Percentiles rank a stretch among this genome's conserved stretches.
Evolutionary conservation across 257 asterid species (phyloP).

Genomic region (Plectranthus barbatus): DNA sequence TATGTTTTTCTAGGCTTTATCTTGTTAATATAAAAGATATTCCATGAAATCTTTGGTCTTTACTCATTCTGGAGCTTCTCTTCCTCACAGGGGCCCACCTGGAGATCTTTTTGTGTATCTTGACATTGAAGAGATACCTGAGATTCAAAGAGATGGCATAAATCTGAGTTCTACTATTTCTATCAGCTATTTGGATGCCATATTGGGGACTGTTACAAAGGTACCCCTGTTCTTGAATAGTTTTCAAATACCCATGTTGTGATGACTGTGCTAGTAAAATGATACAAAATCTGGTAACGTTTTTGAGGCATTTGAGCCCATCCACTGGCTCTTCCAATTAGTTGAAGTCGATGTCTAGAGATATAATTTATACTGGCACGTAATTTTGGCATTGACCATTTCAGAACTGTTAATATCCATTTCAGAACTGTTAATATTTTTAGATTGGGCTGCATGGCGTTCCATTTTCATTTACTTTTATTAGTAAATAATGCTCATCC

Average conservation of each 20-base stretch:
- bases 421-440: too few relatives aligned
- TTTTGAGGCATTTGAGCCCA: too few relatives aligned
- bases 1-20: neutral
- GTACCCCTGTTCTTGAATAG: slow-evolving; percentile 29
- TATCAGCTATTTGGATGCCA: slow-evolving; percentile 85
- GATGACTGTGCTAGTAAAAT: too few relatives aligned
- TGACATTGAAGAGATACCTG: slow-evolving; percentile 82
- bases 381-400: neutral
- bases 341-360: neutral
- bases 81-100: slow-evolving; percentile 60
- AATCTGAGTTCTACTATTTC: slow-evolving; percentile 74
- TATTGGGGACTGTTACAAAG: slow-evolving; percentile 68
- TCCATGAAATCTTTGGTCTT: neutral
- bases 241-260: neutral
- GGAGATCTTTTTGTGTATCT: slow-evolving; percentile 98
- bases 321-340: too few relatives aligned
- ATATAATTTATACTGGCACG: neutral
- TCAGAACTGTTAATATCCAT: neutral
- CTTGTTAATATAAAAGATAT: too few relatives aligned
- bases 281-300: too few relatives aligned
- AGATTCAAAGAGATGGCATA: slow-evolving; percentile 95
- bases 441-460: too few relatives aligned
- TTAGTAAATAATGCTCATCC: too few relatives aligned
- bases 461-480: too few relatives aligned
- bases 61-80: slow-evolving; percentile 6